Evolutionary conservation across 306 rosid species (phyloP).

Genomic region (Lablab purpureus): DNA sequence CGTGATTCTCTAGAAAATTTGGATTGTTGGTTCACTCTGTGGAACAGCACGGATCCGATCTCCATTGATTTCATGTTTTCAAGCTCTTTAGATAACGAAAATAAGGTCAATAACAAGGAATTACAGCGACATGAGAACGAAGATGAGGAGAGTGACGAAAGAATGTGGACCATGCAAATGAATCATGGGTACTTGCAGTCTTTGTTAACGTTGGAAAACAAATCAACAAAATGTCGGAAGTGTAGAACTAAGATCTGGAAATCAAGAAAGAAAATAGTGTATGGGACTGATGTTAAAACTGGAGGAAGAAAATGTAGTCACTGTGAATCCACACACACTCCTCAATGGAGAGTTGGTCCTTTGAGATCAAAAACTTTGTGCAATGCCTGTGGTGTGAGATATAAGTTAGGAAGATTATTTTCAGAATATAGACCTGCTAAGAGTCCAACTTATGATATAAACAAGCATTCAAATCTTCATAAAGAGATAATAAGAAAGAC

Average conservation of each 20-base stretch:
- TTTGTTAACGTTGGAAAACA: not conserved
- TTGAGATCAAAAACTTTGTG: conserved; percentile 42
- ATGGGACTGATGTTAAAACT: too few species aligned
- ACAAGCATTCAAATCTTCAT: conserved; percentile 38
- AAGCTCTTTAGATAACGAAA: not conserved
- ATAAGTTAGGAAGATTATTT: too few species aligned
- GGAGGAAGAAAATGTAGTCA: conserved; percentile 5
- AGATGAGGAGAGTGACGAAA: not conserved
- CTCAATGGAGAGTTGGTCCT: conserved; percentile 51
- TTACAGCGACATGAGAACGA: not conserved
- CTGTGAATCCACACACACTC: conserved; percentile 21
- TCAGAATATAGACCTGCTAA: too few species aligned
- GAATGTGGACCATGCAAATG: too few species aligned
- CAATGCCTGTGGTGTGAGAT: conserved; percentile 49
- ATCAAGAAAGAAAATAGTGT: not conserved
- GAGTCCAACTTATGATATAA: conserved; percentile 21
- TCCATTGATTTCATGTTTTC: not conserved
- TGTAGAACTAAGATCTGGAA: not conserved
- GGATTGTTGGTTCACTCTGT: not conserved
- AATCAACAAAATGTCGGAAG: not conserved
- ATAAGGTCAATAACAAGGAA: not conserved
- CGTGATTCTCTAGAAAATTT: not conserved
- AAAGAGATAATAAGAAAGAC: not conserved
- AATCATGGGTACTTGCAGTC: not conserved
- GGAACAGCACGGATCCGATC: not conserved